Evolutionary conservation across 1,284 basidiomycete genomes (phyloP), one percentile per base, ranked within the genome.

Genomic region (Trametes hirsuta): DNA sequence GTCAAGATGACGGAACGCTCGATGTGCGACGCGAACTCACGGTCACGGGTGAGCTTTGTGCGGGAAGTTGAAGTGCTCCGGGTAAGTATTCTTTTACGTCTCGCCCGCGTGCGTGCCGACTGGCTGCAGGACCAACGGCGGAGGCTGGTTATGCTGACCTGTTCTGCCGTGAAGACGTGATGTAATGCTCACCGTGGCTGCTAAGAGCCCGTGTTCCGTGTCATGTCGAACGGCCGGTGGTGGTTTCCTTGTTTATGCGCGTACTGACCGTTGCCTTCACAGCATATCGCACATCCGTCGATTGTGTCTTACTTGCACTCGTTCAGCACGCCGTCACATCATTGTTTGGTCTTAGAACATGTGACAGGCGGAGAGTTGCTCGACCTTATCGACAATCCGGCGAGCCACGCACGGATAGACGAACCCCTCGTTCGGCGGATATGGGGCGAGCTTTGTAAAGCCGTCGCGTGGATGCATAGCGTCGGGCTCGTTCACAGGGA

Each of bases 401-500:
- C 76, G 66, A 82, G 81, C 69, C 73, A 83, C 69, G 69, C 72
- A 6, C 71, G 76, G 42, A 75, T 89, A 53, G 74, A 74, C 35
- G 87, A 90, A 68, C 76, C 76, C n/a, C 79, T 93, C 9, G 78
- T 95, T 0, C 77, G 87, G 36, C 76, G 92, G 41, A 87, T 96
- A 62, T 95, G 91, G 80, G 81, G 82, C 48, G 95, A 97, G 73
- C 79, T 97, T 1, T 86, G 84, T 59, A 84, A 84, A 47, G 94
- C 90, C 1, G 90, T 97, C 0, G 88, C 86, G 1, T 97, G 94
- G 93, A 89, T 97, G 85, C 95, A 97, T 71, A 81, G 85, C 47
- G 88, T 93, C 34, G 88, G 89, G 1, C 83, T 97, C 40, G 94
- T 97, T 0, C 95, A 97, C 76, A 84, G 95, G 2, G 95, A 97